These are phyloP conservation scores for Theobroma cacao DNA, from an alignment of 345 rosid genomes.

Conservation along the genomic window DNA sequence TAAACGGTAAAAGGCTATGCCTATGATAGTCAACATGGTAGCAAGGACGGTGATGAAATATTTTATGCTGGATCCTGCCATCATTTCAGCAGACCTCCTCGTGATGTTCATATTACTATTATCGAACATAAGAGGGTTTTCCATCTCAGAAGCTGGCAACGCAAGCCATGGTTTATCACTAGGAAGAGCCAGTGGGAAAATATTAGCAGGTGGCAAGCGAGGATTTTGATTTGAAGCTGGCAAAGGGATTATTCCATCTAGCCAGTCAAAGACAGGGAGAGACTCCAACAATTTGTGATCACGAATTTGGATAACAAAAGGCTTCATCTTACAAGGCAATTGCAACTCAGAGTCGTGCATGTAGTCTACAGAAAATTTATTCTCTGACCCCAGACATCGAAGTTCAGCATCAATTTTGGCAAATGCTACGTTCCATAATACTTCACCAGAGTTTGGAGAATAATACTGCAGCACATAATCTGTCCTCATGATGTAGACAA, in stretches of 20 bases:
- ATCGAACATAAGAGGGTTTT: slow-evolving; percentile 23
- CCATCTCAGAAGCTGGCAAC: slow-evolving; percentile 39
- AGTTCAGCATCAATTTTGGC: slow-evolving; percentile 61
- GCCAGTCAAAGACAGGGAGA: slow-evolving; percentile 29
- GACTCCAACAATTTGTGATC: slow-evolving; percentile 35
- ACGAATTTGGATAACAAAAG: slow-evolving; percentile 39
- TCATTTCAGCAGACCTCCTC: slow-evolving; percentile 18
- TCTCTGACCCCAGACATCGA: slow-evolving; percentile 36
- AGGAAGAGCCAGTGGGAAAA: slow-evolving; percentile 47
- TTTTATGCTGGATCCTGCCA: slow-evolving; percentile 11
- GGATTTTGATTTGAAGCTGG: slow-evolving; percentile 35
- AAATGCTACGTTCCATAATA: slow-evolving; percentile 57
- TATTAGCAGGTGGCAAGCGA: slow-evolving; percentile 27
- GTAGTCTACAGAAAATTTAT: slow-evolving; percentile 19
- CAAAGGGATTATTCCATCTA: slow-evolving; percentile 31
- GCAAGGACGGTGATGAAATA: slow-evolving; percentile 24
- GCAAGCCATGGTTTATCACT: slow-evolving; percentile 29
- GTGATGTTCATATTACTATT: slow-evolving; percentile 16
- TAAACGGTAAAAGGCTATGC: slow-evolving; percentile 29
- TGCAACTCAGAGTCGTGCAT: slow-evolving; percentile 17
- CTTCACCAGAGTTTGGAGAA: slow-evolving; percentile 48
- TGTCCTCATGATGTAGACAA: slow-evolving; percentile 50
- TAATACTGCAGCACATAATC: slow-evolving; percentile 53
- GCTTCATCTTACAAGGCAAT: slow-evolving; percentile 35
- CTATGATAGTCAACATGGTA: slow-evolving; percentile 32